These are phyloP conservation scores for Fereydounia khargensis DNA, from an alignment of 1,284 basidiomycete species.

Conservation along the genomic window DNA sequence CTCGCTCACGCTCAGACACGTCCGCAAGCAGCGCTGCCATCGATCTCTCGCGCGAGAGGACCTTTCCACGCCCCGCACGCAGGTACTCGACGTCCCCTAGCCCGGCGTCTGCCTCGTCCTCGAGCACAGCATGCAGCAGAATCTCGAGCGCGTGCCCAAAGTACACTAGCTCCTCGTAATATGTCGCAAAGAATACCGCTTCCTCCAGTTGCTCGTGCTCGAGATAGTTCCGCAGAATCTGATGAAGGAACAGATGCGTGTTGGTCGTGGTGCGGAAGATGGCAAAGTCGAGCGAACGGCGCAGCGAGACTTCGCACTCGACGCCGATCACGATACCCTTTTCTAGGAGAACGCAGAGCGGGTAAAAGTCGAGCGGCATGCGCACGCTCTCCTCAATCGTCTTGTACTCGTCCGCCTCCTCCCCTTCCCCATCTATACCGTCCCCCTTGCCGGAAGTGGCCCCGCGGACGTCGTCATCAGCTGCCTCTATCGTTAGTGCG, in stretches of 20 bases:
- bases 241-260: slow-evolving; percentile 92
- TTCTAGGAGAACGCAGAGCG: slow-evolving; percentile 92
- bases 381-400: slow-evolving; percentile 87
- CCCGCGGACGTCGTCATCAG: slow-evolving; percentile 7
- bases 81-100: slow-evolving; percentile 20
- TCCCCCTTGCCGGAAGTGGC: slow-evolving; percentile 1
- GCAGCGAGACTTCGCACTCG: slow-evolving; percentile 78
- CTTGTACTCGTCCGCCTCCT: slow-evolving; percentile 58
- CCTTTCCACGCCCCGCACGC: slow-evolving; percentile 14
- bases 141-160: slow-evolving; percentile 93
- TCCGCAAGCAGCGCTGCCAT: slow-evolving; percentile 26
- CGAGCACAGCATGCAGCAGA: slow-evolving; percentile 85
- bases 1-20: slow-evolving; percentile 14
- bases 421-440: slow-evolving; percentile 47
- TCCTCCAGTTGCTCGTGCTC: slow-evolving; percentile 47
- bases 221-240: slow-evolving; percentile 82
- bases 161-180: slow-evolving; percentile 85
- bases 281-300: slow-evolving; percentile 78
- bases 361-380: slow-evolving; percentile 89
- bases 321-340: slow-evolving; percentile 97
- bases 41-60: slow-evolving; percentile 26
- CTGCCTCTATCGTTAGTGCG: slow-evolving; percentile 73
- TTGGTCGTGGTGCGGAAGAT: slow-evolving; percentile 89
- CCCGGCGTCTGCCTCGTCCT: slow-evolving; percentile 70
- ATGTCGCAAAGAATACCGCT: slow-evolving; percentile 79